Evolutionary conservation across 192 early-diverging fungal genomes (phyloP).

Genomic region (Podila minutissima): DNA sequence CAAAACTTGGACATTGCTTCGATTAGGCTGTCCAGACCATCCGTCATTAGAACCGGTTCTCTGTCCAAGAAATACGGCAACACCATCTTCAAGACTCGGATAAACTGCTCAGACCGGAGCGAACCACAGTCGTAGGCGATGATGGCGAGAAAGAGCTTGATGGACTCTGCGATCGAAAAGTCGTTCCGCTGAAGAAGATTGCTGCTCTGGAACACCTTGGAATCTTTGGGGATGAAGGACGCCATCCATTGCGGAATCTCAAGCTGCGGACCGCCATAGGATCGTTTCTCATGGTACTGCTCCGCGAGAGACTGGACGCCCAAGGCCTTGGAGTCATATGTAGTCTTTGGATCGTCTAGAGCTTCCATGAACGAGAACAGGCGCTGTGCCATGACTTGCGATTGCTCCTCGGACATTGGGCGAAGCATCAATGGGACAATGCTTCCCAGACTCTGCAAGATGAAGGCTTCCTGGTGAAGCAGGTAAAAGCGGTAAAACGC

Average conservation of each 20-base stretch:
- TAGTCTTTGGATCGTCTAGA: slow-evolving; percentile 39
- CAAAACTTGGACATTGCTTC: slow-evolving; percentile 61
- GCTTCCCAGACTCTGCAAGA: slow-evolving; percentile 64
- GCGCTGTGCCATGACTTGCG: slow-evolving; percentile 52
- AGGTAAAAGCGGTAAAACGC: slow-evolving; percentile 61
- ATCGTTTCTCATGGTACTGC: slow-evolving; percentile 22
- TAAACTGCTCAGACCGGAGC: slow-evolving; percentile 66
- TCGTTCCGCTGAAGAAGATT: slow-evolving; percentile 36
- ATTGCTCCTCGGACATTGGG: slow-evolving; percentile 42
- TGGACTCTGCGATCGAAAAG: slow-evolving; percentile 58
- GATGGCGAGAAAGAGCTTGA: slow-evolving; percentile 67
- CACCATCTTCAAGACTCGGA: slow-evolving; percentile 52
- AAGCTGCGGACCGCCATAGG: slow-evolving; percentile 36
- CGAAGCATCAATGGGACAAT: slow-evolving; percentile 60
- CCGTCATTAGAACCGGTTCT: slow-evolving; percentile 48
- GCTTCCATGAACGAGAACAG: slow-evolving; percentile 60
- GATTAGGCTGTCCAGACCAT: slow-evolving; percentile 55
- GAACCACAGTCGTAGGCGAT: slow-evolving; percentile 68
- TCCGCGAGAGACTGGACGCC: slow-evolving; percentile 39
- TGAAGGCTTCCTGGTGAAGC: slow-evolving; percentile 66
- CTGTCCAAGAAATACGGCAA: slow-evolving; percentile 50
- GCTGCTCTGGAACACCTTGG: slow-evolving; percentile 40
- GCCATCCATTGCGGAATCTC: slow-evolving; percentile 46
- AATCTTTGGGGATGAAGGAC: slow-evolving; percentile 41
- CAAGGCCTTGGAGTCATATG: slow-evolving; percentile 28